Percentiles rank a stretch among this genome's conserved stretches.
phyloP scores from a whole-genome alignment of 148 eudicot genomes.

The Rhododendron griersonianum region DNA sequence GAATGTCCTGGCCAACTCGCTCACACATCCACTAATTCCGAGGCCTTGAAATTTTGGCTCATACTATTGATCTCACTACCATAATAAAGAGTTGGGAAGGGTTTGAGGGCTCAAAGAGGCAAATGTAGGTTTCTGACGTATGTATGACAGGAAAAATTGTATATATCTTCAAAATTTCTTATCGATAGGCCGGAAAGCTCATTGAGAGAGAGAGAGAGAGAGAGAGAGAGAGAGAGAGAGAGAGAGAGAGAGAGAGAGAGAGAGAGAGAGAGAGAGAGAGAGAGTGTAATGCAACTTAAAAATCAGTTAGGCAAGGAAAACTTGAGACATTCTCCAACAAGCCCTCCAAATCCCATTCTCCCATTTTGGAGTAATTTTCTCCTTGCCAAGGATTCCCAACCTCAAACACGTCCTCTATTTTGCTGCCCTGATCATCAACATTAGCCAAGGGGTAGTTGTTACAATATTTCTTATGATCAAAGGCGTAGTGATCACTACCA shows the following conservation, averaged over 20 bases:
- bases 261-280: constrained; percentile 6
- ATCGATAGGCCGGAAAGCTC: background rate
- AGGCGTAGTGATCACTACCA: background rate
- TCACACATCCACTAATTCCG: background rate
- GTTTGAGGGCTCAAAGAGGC: too few species aligned
- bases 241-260: constrained; percentile 7
- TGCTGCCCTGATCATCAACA: constrained; percentile 13
- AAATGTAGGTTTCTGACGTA: too few species aligned
- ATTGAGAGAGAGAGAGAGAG: constrained; percentile 5
- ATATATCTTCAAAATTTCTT: too few species aligned
- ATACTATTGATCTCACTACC: too few species aligned
- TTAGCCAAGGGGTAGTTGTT: constrained; percentile 11
- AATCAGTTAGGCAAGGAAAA: constrained; percentile 52
- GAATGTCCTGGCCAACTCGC: background rate
- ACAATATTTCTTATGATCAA: constrained; percentile 15
- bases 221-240: background rate
- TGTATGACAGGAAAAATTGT: background rate
- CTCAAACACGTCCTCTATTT: constrained; percentile 32
- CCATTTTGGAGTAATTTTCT: constrained; percentile 54
- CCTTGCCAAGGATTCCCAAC: constrained; percentile 42
- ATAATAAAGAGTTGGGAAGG: too few species aligned
- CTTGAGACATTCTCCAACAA: constrained; percentile 34
- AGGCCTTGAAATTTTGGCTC: too few species aligned
- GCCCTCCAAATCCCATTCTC: constrained; percentile 82
- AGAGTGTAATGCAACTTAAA: constrained; percentile 17